Base-by-base conservation (phyloP, 1,284 basidiomycete genomes). In the Ganoderma boninense region DNA sequence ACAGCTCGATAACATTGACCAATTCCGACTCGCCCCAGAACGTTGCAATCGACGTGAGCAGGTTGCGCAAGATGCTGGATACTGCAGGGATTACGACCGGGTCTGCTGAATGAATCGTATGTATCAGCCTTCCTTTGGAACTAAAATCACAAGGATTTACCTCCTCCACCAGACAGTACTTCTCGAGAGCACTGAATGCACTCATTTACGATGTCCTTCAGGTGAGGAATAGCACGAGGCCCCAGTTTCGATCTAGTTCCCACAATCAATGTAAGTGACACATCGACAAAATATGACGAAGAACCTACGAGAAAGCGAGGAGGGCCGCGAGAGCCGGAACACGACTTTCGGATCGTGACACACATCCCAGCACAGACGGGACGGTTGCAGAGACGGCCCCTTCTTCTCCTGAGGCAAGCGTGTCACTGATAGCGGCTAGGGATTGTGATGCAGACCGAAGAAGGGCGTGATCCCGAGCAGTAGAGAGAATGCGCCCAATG, bases 221-320 rank as follows among this genome's bases (percentile, higher is more conserved):
- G 92, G 81, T 90, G 87, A 7, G 96, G 95, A 64, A 98, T 95
- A 63, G 95, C 85, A 0, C 96, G 91, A 26, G 96, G 95, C 0
- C 94, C 95, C n/a, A 97, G 87, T 67, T 90, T 91, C 23, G 85
- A 80, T 29, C 95, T 49, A 42, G 14, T 42, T 42, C 35, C 10
- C 46, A 10, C n/a, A n/a, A n/a, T n/a, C 46, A 18, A n/a, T 11
- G 13, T 49, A 11, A 40, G 60, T 6, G 26, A 11, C 14, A 7
- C 23, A 4, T 29, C 3, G 4, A 13, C 11, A 18, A 10, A 4
- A 46, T n/a, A 40, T 60, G 61, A 59, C 56, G 49, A 6, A 52
- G 23, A 57, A 84, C 87, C 32, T 78, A 93, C 91, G 89, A 85
- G 64, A 95, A 83, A 26, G 90, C 85, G 8, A 87, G 81, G 56